Conservation (phyloP, 2,329 filamentous ascomycete genomes). For the Diplodia scrobiculata region DNA sequence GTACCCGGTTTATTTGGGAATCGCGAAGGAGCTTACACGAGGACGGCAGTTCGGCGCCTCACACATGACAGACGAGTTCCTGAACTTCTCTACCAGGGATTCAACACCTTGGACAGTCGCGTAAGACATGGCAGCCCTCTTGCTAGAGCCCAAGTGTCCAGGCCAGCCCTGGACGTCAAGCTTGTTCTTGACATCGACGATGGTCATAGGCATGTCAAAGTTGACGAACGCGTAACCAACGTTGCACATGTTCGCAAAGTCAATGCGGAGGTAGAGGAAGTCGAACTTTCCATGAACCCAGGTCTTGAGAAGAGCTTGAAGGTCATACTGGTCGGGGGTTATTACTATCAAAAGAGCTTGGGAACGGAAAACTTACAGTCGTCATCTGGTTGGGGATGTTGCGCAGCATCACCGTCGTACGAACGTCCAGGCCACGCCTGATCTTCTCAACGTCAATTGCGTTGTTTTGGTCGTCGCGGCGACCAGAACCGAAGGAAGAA, state of each 20-base stretch:
- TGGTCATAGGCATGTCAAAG: slow-evolving; percentile 76
- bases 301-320: slow-evolving; percentile 78
- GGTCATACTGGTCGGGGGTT: slow-evolving; percentile 37
- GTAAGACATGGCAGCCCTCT: slow-evolving; percentile 87
- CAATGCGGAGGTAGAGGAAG: slow-evolving; percentile 91
- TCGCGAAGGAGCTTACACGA: slow-evolving; percentile 59
- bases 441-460: slow-evolving; percentile 46
- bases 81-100: slow-evolving; percentile 89
- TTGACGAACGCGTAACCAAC: slow-evolving; percentile 98
- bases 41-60: slow-evolving; percentile 80
- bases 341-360: slow-evolving; percentile 31
- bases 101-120: slow-evolving; percentile 96
- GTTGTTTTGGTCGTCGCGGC: slow-evolving; percentile 38
- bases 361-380: slow-evolving; percentile 47
- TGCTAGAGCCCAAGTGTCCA: slow-evolving; percentile 65
- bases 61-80: slow-evolving; percentile 94
- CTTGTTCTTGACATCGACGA: slow-evolving; percentile 56
- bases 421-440: slow-evolving; percentile 50
- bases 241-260: slow-evolving; percentile 57
- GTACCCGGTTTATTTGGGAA: not conserved
- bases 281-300: slow-evolving; percentile 83
- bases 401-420: slow-evolving; percentile 77
- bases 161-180: slow-evolving; percentile 30
- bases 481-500: not conserved
- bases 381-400: slow-evolving; percentile 93